phyloP scores from a whole-genome alignment of 2,329 filamentous ascomycete genomes.

The Microcyclospora tardicrescens region DNA sequence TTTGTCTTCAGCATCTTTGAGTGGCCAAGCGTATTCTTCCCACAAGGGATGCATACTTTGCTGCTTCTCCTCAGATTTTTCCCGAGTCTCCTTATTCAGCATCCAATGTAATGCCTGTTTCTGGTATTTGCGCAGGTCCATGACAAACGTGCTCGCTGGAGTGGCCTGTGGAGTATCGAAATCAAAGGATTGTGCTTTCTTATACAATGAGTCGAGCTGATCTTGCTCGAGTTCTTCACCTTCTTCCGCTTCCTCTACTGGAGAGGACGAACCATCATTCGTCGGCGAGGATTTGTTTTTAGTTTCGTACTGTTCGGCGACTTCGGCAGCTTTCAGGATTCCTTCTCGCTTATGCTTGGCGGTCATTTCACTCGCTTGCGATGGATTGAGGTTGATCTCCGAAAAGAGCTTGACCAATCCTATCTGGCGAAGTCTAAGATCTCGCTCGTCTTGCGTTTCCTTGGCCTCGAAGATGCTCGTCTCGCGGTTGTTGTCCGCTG shows the following conservation, averaged over 20 bases:
- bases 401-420: conserved; percentile 79
- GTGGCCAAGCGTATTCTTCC: conserved; percentile 90
- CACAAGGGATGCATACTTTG: conserved; percentile 90
- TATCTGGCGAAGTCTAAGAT: conserved; percentile 71
- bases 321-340: conserved; percentile 74
- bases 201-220: conserved; percentile 85
- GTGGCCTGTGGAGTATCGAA: conserved; percentile 82
- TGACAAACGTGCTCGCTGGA: conserved; percentile 65
- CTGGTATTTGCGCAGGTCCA: conserved; percentile 82
- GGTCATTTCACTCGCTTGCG: conserved; percentile 57
- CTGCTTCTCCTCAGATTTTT: conserved; percentile 52
- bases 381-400: conserved; percentile 72
- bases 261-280: conserved; percentile 41
- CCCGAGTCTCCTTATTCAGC: conserved; percentile 79
- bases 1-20: conserved; percentile 74
- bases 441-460: conserved; percentile 75
- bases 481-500: conserved; percentile 56
- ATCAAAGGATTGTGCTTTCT: conserved; percentile 93
- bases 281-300: conserved; percentile 27
- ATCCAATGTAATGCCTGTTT: conserved; percentile 96
- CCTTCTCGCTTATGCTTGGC: conserved; percentile 72
- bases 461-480: conserved; percentile 68
- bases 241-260: conserved; percentile 54
- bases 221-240: conserved; percentile 88
- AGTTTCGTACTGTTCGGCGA: conserved; percentile 58